Conservation (phyloP, 495 filamentous ascomycete genomes). For the Trypethelium eluteriae region DNA sequence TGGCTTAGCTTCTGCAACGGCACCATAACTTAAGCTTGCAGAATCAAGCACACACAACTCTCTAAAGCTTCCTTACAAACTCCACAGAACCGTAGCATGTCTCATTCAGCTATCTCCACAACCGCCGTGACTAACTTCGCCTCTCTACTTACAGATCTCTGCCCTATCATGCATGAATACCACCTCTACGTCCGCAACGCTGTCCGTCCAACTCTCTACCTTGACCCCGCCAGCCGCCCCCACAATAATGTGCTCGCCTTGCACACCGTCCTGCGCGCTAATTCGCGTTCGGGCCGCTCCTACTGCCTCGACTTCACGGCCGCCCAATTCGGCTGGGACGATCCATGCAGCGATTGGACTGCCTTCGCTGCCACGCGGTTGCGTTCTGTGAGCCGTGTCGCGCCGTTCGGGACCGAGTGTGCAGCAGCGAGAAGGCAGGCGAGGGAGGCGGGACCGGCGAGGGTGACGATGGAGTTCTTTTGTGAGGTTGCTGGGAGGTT, state of each 20-base stretch:
- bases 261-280: background rate
- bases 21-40: no score
- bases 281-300: background rate
- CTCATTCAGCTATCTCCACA: background rate
- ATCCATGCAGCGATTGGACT: background rate
- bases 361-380: background rate
- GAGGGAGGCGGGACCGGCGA: background rate
- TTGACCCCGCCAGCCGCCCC: constrained; percentile 18
- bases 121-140: background rate
- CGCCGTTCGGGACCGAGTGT: background rate
- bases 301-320: constrained; percentile 5
- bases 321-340: constrained; percentile 1
- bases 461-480: background rate
- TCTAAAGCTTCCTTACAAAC: no score
- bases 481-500: background rate
- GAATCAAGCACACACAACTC: no score
- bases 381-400: background rate
- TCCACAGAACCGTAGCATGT: background rate
- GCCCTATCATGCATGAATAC: background rate
- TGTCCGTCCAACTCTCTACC: constrained; percentile 22
- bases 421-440: background rate
- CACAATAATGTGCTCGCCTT: background rate
- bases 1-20: no score
- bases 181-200: background rate
- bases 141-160: background rate